Evolutionary conservation across 345 rosid species (phyloP).

Genomic region (Streptanthus diversifolius): DNA sequence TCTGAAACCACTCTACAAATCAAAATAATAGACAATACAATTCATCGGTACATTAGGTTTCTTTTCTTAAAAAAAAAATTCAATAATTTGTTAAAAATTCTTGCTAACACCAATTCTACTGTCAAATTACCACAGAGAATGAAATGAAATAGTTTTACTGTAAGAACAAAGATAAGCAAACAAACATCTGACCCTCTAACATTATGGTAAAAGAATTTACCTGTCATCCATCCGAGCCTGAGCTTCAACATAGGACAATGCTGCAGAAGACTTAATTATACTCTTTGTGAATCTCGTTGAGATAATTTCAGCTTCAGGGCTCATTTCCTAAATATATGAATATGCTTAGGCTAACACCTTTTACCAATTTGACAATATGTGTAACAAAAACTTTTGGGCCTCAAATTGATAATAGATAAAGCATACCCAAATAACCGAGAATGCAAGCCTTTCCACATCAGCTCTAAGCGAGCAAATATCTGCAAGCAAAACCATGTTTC

Average conservation of each 20-base stretch:
- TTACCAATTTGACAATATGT: background rate
- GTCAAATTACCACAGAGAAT: background rate
- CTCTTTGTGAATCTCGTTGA: conserved; percentile 86
- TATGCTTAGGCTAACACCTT: conserved; percentile 20
- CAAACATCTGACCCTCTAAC: background rate
- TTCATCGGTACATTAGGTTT: background rate
- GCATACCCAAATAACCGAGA: conserved; percentile 94
- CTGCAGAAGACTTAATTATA: conserved; percentile 89
- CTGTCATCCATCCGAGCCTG: conserved; percentile 99
- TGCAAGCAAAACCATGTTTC: conserved; percentile 37
- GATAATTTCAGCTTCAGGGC: conserved; percentile 80
- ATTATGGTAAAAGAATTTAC: conserved; percentile 35
- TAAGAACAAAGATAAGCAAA: background rate
- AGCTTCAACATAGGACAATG: conserved; percentile 96
- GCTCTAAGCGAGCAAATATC: conserved; percentile 96
- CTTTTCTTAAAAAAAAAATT: background rate
- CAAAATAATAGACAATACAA: background rate
- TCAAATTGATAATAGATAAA: background rate
- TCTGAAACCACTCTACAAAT: background rate
- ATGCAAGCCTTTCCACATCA: conserved; percentile 96
- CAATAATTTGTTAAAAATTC: background rate
- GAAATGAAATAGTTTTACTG: background rate
- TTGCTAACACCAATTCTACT: background rate
- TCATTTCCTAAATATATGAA: conserved; percentile 69
- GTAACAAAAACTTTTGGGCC: background rate